A percentile compares a stretch with the other conserved stretches of the same genome.
These are phyloP conservation scores for Cicer pinnatifidum DNA, from an alignment of 306 rosid species.

Conservation along the genomic window DNA sequence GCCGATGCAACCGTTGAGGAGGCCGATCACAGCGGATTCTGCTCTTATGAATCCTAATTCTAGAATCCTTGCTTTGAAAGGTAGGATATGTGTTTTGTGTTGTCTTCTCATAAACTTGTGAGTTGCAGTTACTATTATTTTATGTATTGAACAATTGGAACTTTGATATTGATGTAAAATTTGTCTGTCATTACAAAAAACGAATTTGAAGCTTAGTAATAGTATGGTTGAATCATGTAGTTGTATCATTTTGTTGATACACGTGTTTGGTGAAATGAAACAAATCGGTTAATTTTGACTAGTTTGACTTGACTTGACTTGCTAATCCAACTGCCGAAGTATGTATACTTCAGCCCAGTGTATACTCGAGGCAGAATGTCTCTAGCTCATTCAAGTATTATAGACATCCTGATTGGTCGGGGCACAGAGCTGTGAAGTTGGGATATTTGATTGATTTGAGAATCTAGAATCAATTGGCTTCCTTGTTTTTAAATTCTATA, in stretches of 20 bases:
- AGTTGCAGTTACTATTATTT: constrained; percentile 17
- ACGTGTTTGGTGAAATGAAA: constrained; percentile 12
- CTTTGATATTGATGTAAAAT: constrained; percentile 13
- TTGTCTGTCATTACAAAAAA: neutral
- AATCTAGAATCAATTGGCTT: constrained; percentile 15
- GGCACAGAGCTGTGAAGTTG: constrained; percentile 6
- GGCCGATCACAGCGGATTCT: constrained; percentile 96
- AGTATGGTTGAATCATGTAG: neutral
- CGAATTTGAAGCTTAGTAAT: neutral
- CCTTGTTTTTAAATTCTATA: constrained; percentile 21
- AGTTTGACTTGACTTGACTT: constrained; percentile 18
- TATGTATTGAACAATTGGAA: neutral
- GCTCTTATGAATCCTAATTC: constrained; percentile 99
- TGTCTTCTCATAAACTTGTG: neutral
- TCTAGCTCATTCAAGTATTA: constrained; percentile 31
- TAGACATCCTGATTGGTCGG: constrained; percentile 20
- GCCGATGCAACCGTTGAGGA: constrained; percentile 94
- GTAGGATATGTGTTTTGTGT: constrained; percentile 47
- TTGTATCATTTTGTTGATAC: neutral
- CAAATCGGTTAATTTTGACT: constrained; percentile 35
- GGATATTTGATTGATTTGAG: constrained; percentile 33
- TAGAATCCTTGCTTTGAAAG: constrained; percentile 92
- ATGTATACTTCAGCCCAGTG: neutral
- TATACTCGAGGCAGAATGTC: constrained; percentile 12
- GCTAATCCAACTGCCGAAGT: neutral